These are phyloP conservation scores for Sporothrix curviconia DNA, from an alignment of 2,329 filamentous ascomycete genomes.

Conservation along the genomic window DNA sequence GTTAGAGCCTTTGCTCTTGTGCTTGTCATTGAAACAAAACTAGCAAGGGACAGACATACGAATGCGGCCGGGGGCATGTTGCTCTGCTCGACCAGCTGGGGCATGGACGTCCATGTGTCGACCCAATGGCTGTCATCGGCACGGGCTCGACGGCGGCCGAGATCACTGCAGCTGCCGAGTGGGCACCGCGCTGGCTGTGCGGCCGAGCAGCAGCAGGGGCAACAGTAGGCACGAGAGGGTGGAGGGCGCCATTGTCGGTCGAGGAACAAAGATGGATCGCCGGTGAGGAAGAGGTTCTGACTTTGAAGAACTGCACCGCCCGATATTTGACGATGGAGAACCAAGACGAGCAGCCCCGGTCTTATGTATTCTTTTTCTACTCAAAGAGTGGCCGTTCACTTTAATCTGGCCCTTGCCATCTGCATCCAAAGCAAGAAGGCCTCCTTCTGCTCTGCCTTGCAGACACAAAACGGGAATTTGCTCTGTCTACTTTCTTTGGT, in stretches of 20 bases:
- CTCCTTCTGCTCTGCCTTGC: too few relatives aligned
- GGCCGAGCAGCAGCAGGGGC: not conserved
- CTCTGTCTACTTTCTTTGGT: too few relatives aligned
- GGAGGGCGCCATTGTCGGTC: not conserved
- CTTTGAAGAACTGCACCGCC: too few relatives aligned
- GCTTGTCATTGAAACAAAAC: not conserved
- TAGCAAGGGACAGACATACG: too few relatives aligned
- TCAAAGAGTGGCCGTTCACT: too few relatives aligned
- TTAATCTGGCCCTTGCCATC: too few relatives aligned
- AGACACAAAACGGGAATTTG: too few relatives aligned
- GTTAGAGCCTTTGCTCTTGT: too few relatives aligned
- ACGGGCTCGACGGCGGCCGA: not conserved
- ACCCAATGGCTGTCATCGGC: slow-evolving; percentile 49
- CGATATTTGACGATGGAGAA: not conserved
- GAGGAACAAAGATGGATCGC: too few relatives aligned
- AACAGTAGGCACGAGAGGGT: not conserved
- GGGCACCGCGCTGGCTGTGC: not conserved
- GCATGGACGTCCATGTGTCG: slow-evolving; percentile 60
- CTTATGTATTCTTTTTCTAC: not conserved
- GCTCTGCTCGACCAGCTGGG: slow-evolving; percentile 54
- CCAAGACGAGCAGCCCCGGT: not conserved
- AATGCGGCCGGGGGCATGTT: slow-evolving; percentile 58
- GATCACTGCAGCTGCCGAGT: not conserved
- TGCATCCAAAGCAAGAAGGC: too few relatives aligned
- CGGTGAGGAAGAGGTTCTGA: too few relatives aligned